phyloP scores from a whole-genome alignment of 805 yeast species.

The Metschnikowia anglica region DNA sequence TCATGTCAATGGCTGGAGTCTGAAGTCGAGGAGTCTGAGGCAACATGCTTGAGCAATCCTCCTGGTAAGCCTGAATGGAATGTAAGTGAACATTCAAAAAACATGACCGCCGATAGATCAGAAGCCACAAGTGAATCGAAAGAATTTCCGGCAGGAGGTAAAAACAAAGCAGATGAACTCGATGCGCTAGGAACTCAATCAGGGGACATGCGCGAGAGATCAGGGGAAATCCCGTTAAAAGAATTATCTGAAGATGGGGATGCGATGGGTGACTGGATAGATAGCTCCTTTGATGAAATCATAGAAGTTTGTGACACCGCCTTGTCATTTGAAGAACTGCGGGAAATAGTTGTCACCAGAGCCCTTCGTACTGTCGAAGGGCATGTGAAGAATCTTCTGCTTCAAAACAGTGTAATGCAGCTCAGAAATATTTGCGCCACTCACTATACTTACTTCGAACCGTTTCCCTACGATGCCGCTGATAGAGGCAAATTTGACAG shows the following conservation, averaged over 20 bases:
- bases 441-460: conserved; percentile 80
- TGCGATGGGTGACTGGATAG: background rate
- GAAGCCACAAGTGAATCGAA: background rate
- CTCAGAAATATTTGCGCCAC: conserved; percentile 81
- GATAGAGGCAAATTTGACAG: conserved; percentile 34
- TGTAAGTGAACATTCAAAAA: too few species aligned
- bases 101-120: too few species aligned
- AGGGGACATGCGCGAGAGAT: too few species aligned
- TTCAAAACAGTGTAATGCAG: conserved; percentile 79
- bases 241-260: too few species aligned
- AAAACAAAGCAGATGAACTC: too few species aligned
- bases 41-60: background rate
- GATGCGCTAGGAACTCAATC: too few species aligned
- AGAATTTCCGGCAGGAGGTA: too few species aligned
- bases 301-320: background rate
- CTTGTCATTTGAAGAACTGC: background rate
- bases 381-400: conserved; percentile 4
- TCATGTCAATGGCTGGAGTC: background rate
- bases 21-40: background rate
- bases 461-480: conserved; percentile 53
- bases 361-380: conserved; percentile 6
- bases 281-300: background rate
- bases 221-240: too few species aligned
- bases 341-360: background rate
- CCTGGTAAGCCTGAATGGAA: background rate